These are phyloP conservation scores for Chaetoscypha palmicola DNA, from an alignment of 2,329 filamentous ascomycete genomes.

Conservation along the genomic window DNA sequence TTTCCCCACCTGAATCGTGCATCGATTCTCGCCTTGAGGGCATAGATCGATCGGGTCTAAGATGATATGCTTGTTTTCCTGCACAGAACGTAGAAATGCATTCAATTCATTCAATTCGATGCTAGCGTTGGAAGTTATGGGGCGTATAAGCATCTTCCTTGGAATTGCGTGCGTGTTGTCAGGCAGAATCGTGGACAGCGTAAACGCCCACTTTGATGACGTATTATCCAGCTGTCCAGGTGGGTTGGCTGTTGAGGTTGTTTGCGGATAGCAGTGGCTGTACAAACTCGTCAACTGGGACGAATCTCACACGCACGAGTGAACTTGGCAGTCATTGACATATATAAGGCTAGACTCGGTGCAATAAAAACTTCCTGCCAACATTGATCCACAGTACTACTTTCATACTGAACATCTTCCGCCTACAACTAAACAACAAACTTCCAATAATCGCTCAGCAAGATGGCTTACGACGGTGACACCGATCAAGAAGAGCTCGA, in stretches of 20 bases:
- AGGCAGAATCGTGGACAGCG: constrained; percentile 1
- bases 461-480: neutral
- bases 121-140: neutral
- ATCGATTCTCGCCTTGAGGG: too few relatives aligned
- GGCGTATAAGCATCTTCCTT: neutral
- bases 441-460: too few relatives aligned
- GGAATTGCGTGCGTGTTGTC: constrained; percentile 2
- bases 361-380: too few relatives aligned
- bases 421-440: neutral
- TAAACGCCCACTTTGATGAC: constrained; percentile 3
- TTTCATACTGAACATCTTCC: neutral
- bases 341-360: constrained; percentile 1
- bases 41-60: too few relatives aligned
- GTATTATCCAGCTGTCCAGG: constrained; percentile 1
- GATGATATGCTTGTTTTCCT: too few relatives aligned
- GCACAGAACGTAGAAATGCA: too few relatives aligned
- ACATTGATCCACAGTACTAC: neutral
- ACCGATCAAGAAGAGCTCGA: constrained; percentile 6
- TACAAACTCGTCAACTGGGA: too few relatives aligned
- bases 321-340: constrained; percentile 4
- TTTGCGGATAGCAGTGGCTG: constrained; percentile 1
- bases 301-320: too few relatives aligned
- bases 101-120: neutral
- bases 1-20: constrained; percentile 2
- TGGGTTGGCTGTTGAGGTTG: too few relatives aligned